These are phyloP conservation scores for Sarcomyxa edulis DNA, from an alignment of 768 basidiomycete genomes.

Conservation along the genomic window DNA sequence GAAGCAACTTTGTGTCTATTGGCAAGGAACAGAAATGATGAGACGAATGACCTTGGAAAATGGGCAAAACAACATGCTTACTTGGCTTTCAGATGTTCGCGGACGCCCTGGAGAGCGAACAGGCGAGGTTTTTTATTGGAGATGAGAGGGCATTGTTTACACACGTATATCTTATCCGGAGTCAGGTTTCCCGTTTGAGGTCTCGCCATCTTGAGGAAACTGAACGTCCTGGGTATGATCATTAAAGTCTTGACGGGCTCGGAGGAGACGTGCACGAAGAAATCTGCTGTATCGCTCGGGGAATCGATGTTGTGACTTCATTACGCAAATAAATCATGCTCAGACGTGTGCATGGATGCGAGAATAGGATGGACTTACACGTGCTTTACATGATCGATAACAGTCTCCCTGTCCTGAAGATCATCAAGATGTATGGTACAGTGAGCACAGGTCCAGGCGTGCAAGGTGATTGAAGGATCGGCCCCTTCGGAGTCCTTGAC, in stretches of 20 bases:
- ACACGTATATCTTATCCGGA: background rate
- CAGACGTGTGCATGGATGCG: background rate
- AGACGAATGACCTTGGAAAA: too few relatives aligned
- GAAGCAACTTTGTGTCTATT: background rate
- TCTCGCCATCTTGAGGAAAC: background rate
- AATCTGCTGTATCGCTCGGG: constrained; percentile 7
- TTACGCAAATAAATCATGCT: background rate
- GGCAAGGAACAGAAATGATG: background rate
- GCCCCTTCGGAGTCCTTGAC: background rate
- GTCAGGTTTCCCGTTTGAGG: too few relatives aligned
- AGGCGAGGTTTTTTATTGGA: too few relatives aligned
- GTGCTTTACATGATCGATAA: background rate
- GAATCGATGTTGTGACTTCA: background rate
- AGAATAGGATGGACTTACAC: background rate
- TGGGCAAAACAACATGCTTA: background rate
- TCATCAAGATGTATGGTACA: background rate
- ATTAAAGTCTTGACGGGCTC: constrained; percentile 8
- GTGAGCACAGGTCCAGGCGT: background rate
- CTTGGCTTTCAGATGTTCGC: background rate
- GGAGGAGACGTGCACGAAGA: constrained; percentile 9
- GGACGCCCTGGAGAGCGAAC: background rate
- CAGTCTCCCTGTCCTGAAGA: background rate
- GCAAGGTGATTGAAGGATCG: background rate
- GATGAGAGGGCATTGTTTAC: background rate
- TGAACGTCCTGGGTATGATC: background rate